Conservation (phyloP, 306 rosid species). For the Pyrus betulifolia region DNA sequence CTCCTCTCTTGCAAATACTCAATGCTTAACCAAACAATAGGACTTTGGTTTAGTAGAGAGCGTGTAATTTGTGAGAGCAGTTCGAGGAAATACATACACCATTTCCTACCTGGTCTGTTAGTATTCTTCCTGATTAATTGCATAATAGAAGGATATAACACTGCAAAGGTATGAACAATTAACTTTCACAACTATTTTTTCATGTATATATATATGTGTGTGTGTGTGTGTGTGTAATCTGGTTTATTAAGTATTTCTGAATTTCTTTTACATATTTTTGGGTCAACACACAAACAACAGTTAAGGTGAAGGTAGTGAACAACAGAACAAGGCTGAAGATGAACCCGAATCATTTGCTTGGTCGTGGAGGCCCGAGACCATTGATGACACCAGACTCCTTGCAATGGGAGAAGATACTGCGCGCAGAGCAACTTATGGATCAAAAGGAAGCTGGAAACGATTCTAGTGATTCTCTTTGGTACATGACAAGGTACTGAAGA, state of each 20-base stretch:
- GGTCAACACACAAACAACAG: constrained; percentile 53
- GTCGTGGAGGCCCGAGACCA: constrained; percentile 47
- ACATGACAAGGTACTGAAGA: constrained; percentile 36
- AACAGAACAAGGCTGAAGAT: constrained; percentile 20
- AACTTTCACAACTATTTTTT: neutral
- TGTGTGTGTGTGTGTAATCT: neutral
- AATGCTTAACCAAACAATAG: too few species aligned
- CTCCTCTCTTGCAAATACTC: too few species aligned
- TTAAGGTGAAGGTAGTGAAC: constrained; percentile 27
- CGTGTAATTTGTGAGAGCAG: too few species aligned
- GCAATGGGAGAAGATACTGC: constrained; percentile 14
- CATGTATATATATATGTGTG: too few species aligned
- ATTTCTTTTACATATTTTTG: neutral
- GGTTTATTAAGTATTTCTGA: neutral
- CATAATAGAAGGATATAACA: constrained; percentile 37
- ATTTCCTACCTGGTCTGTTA: constrained; percentile 67
- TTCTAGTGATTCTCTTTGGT: constrained; percentile 52
- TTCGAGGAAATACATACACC: neutral
- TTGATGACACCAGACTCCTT: constrained; percentile 10
- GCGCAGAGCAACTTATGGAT: constrained; percentile 21
- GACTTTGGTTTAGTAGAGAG: too few species aligned
- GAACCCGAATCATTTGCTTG: constrained; percentile 35
- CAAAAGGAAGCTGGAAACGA: constrained; percentile 39
- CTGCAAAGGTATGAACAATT: constrained; percentile 26
- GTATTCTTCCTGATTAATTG: constrained; percentile 42